Evolutionary conservation across 352 stramenopile genomes (phyloP).

Genomic region (Phytophthora ohioensis): DNA sequence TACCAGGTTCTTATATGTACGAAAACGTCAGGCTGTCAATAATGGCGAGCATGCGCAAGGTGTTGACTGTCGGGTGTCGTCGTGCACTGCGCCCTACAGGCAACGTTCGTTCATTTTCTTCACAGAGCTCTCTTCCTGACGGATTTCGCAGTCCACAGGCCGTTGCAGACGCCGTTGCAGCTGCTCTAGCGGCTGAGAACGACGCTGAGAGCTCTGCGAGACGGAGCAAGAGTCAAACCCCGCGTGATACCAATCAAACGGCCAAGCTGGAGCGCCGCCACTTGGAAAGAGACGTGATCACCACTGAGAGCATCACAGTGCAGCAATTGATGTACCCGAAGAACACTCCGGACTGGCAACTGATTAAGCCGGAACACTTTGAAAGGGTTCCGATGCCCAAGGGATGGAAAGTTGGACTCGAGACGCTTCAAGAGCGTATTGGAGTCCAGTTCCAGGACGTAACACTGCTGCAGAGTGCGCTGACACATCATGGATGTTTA

Average conservation of each 20-base stretch:
- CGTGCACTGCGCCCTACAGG: neutral
- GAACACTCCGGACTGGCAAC: conserved; percentile 56
- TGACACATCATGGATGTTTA: conserved; percentile 83
- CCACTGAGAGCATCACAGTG: conserved; percentile 36
- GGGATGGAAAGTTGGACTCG: conserved; percentile 57
- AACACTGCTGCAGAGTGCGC: conserved; percentile 67
- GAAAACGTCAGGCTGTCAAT: conserved; percentile 6
- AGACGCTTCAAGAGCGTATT: conserved; percentile 64
- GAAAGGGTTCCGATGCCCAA: conserved; percentile 54
- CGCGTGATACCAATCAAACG: conserved; percentile 21
- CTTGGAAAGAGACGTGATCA: conserved; percentile 44
- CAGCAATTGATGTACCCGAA: conserved; percentile 45
- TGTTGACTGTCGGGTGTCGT: conserved; percentile 18
- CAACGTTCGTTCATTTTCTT: conserved; percentile 22
- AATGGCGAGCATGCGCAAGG: conserved; percentile 21
- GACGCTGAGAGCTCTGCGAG: conserved; percentile 3
- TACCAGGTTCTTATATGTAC: conserved; percentile 6
- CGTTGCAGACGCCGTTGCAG: conserved; percentile 44
- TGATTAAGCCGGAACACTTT: conserved; percentile 63
- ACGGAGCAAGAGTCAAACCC: conserved; percentile 16
- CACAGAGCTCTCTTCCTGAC: conserved; percentile 34
- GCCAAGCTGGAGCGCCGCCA: conserved; percentile 30
- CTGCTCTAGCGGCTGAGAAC: conserved; percentile 33
- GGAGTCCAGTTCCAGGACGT: conserved; percentile 69
- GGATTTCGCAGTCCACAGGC: conserved; percentile 44